phyloP scores from a whole-genome alignment of 208 protist species.

The Acanthamoeba triangularis region DNA sequence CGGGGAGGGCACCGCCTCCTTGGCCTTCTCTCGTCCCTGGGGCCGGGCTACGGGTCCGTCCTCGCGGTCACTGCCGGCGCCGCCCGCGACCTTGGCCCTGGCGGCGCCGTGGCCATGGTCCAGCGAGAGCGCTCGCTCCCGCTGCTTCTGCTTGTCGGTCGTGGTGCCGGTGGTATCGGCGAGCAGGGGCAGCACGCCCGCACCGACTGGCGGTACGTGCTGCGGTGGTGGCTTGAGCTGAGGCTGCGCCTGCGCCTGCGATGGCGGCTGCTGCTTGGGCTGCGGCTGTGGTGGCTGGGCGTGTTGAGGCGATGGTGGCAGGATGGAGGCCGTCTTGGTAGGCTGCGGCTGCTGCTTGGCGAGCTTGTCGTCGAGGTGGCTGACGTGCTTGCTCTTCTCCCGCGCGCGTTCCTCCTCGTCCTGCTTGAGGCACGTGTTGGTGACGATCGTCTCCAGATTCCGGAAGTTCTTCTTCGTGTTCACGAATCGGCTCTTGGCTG shows the following conservation, averaged over 20 bases:
- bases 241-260: not conserved
- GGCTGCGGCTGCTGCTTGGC: not conserved
- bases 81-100: not conserved
- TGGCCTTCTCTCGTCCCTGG: not conserved
- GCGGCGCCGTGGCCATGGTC: not conserved
- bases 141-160: not conserved
- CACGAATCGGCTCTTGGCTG: constrained; percentile 26
- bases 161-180: not conserved
- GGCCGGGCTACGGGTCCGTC: constrained; percentile 4
- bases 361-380: constrained; percentile 16
- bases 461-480: constrained; percentile 48
- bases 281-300: not conserved
- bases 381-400: constrained; percentile 21
- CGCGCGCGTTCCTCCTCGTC: constrained; percentile 7
- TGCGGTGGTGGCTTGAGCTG: not conserved
- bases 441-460: constrained; percentile 48
- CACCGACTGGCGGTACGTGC: not conserved
- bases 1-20: constrained; percentile 2
- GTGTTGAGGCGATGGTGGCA: not conserved
- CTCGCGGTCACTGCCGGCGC: constrained; percentile 4
- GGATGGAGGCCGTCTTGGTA: not conserved
- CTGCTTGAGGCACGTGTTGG: constrained; percentile 55
- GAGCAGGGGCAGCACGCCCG: constrained; percentile 22
- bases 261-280: too few relatives aligned
- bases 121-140: not conserved